These are phyloP conservation scores for Spiromyces aspiralis DNA, from an alignment of 371 early-diverging fungal genomes.

Conservation along the genomic window DNA sequence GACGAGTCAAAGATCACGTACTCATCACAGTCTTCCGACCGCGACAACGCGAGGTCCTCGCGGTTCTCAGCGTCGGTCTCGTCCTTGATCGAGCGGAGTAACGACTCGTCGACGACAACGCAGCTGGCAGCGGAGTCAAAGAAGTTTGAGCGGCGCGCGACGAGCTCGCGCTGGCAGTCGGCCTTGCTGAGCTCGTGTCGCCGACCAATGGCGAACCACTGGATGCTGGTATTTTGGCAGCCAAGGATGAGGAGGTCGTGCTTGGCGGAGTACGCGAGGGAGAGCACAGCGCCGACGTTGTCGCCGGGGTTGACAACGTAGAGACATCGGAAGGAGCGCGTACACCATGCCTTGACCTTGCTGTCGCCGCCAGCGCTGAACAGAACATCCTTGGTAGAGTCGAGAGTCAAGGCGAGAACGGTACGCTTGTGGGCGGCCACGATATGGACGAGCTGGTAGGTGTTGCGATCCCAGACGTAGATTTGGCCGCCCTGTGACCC, in stretches of 20 bases:
- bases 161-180: conserved; percentile 6
- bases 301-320: conserved; percentile 52
- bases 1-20: conserved; percentile 38
- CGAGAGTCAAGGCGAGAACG: conserved; percentile 43
- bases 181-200: conserved; percentile 2
- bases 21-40: conserved; percentile 8
- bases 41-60: conserved; percentile 21
- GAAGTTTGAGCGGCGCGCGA: conserved; percentile 21
- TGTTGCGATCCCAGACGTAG: conserved; percentile 52
- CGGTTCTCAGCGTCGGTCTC: neutral
- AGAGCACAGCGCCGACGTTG: conserved; percentile 60
- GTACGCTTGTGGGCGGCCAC: conserved; percentile 47
- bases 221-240: conserved; percentile 68
- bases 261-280: conserved; percentile 33
- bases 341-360: conserved; percentile 52
- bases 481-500: conserved; percentile 52
- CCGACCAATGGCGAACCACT: conserved; percentile 42
- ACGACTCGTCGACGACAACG: neutral
- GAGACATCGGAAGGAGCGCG: conserved; percentile 36
- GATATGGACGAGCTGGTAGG: conserved; percentile 39
- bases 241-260: conserved; percentile 40
- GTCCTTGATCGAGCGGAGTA: neutral
- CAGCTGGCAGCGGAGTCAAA: conserved; percentile 11
- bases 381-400: conserved; percentile 34
- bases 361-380: conserved; percentile 64